Percentiles rank a stretch among this genome's conserved stretches.
Evolutionary conservation across 2,329 filamentous ascomycete species (phyloP).

Genomic region (Cordyceps tenuipes): DNA sequence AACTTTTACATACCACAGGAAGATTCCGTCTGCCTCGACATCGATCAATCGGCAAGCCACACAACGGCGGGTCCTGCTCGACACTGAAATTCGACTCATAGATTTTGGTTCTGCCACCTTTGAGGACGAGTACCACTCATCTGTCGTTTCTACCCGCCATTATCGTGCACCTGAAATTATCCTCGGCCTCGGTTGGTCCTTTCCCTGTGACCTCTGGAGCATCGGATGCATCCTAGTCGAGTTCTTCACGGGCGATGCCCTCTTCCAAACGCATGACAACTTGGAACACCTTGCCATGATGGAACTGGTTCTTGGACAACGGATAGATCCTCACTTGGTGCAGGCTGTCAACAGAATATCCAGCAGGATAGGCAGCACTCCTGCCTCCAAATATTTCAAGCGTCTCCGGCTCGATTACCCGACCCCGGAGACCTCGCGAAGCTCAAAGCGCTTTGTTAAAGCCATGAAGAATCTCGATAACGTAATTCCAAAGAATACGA

Average conservation of each 20-base stretch:
- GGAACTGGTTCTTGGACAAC: slow-evolving; percentile 55
- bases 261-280: slow-evolving; percentile 67
- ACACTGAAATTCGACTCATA: slow-evolving; percentile 62
- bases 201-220: slow-evolving; percentile 65
- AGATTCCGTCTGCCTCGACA: slow-evolving; percentile 59
- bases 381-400: slow-evolving; percentile 62
- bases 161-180: slow-evolving; percentile 66
- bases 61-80: slow-evolving; percentile 55
- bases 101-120: slow-evolving; percentile 67
- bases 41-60: slow-evolving; percentile 53
- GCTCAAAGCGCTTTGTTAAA: slow-evolving; percentile 58
- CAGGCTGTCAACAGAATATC: slow-evolving; percentile 40
- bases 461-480: slow-evolving; percentile 63
- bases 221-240: slow-evolving; percentile 66
- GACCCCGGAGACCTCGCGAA: slow-evolving; percentile 52
- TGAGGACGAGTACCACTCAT: slow-evolving; percentile 65
- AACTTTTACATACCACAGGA: slow-evolving; percentile 63
- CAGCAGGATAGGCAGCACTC: slow-evolving; percentile 48
- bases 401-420: slow-evolving; percentile 58
- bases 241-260: slow-evolving; percentile 62
- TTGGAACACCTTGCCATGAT: slow-evolving; percentile 67
- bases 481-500: slow-evolving; percentile 52
- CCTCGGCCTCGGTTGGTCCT: slow-evolving; percentile 62
- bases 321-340: slow-evolving; percentile 52
- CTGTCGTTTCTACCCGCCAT: slow-evolving; percentile 61